phyloP scores from a whole-genome alignment of 2,329 filamentous ascomycete genomes.

The Chrysosporium queenslandicum region DNA sequence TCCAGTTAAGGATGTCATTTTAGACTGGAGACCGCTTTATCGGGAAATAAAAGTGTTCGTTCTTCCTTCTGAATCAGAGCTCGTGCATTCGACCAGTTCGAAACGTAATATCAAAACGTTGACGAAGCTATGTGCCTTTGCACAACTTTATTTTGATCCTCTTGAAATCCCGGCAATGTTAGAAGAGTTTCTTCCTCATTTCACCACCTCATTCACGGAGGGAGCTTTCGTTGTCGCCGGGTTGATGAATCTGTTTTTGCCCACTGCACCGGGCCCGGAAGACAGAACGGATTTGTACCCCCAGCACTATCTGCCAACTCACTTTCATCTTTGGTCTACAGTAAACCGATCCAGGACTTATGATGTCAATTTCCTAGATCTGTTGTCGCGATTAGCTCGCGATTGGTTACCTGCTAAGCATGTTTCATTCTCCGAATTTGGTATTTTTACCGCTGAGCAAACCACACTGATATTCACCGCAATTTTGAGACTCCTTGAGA shows the following conservation, averaged over 20 bases:
- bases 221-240: slow-evolving; percentile 90
- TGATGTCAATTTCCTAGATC: slow-evolving; percentile 79
- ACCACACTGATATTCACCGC: slow-evolving; percentile 89
- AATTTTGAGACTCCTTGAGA: slow-evolving; percentile 78
- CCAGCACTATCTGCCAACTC: slow-evolving; percentile 78
- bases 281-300: slow-evolving; percentile 68
- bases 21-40: slow-evolving; percentile 91
- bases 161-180: slow-evolving; percentile 71
- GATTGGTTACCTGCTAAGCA: slow-evolving; percentile 68
- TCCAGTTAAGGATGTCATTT: slow-evolving; percentile 73
- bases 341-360: slow-evolving; percentile 80
- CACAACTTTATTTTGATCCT: slow-evolving; percentile 87
- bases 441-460: slow-evolving; percentile 86
- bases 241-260: slow-evolving; percentile 74
- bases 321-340: slow-evolving; percentile 94
- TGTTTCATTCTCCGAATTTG: slow-evolving; percentile 72
- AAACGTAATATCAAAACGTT: slow-evolving; percentile 62
- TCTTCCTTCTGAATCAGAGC: slow-evolving; percentile 66
- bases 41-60: slow-evolving; percentile 86
- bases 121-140: slow-evolving; percentile 80
- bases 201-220: slow-evolving; percentile 85
- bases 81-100: slow-evolving; percentile 51
- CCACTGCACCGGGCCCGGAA: slow-evolving; percentile 61
- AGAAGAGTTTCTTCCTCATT: slow-evolving; percentile 72
- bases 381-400: slow-evolving; percentile 75